phyloP scores from a whole-genome alignment of 306 rosid species.

The Ochetophila trinervis region DNA sequence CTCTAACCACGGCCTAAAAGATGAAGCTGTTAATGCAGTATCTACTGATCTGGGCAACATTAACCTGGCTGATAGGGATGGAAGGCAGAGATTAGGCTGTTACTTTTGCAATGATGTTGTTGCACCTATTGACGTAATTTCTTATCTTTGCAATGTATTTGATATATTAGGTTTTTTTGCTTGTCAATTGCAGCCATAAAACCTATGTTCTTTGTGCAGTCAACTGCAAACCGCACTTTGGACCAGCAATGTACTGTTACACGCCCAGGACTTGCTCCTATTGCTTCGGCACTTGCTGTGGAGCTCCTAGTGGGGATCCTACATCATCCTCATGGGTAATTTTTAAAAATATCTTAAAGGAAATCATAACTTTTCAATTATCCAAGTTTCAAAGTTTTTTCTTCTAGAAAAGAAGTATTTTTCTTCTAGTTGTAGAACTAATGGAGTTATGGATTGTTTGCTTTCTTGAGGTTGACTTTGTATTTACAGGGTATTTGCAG shows the following conservation, averaged over 20 bases:
- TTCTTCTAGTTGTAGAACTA: too few relatives aligned
- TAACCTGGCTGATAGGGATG: conserved; percentile 29
- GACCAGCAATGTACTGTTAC: conserved; percentile 99
- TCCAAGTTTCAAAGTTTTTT: not conserved
- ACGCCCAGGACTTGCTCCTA: conserved; percentile 95
- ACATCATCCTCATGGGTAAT: conserved; percentile 88
- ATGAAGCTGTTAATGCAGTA: conserved; percentile 41
- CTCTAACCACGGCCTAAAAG: conserved; percentile 31
- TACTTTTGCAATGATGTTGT: conserved; percentile 96
- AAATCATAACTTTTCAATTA: not conserved
- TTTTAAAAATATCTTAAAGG: not conserved
- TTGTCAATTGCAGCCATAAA: conserved; percentile 14
- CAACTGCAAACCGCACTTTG: conserved; percentile 90
- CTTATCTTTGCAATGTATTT: conserved; percentile 5
- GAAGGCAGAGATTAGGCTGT: conserved; percentile 78
- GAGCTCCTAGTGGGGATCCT: conserved; percentile 85
- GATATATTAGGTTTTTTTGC: conserved; percentile 18
- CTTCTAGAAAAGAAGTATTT: too few relatives aligned
- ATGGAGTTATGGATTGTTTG: not conserved
- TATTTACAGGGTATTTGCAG: conserved; percentile 72
- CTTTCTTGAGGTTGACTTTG: conserved; percentile 9
- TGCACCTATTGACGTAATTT: conserved; percentile 92
- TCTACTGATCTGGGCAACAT: conserved; percentile 38
- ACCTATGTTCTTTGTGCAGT: conserved; percentile 49
- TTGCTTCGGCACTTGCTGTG: conserved; percentile 91